Evolutionary conservation across 768 basidiomycete genomes (phyloP).

Genomic region (Cubamyces sp.): DNA sequence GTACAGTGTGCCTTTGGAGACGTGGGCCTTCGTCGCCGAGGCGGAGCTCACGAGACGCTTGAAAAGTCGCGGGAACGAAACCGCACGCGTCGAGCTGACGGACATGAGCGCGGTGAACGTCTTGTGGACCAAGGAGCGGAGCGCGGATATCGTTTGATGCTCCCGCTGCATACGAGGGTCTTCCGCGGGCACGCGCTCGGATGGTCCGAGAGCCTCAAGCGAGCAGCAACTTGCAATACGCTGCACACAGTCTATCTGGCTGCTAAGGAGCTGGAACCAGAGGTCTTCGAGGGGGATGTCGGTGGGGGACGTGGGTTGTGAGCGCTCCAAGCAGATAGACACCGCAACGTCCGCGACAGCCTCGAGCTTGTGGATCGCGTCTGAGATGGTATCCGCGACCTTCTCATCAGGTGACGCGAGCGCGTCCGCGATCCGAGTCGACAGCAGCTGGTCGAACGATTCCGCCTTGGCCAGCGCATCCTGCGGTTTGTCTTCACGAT

Average conservation of each 20-base stretch:
- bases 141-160: constrained; percentile 46
- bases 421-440: constrained; percentile 45
- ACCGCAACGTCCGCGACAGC: constrained; percentile 65
- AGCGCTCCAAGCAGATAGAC: constrained; percentile 71
- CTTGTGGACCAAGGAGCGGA: constrained; percentile 80
- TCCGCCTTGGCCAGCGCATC: constrained; percentile 72
- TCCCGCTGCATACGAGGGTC: constrained; percentile 29
- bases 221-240: constrained; percentile 53
- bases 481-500: constrained; percentile 63
- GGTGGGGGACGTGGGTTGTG: constrained; percentile 44
- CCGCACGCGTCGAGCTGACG: constrained; percentile 72
- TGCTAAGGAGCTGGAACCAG: constrained; percentile 86
- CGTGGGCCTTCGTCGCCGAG: constrained; percentile 51
- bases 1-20: constrained; percentile 70
- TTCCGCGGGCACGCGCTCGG: constrained; percentile 24
- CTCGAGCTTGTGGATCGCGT: constrained; percentile 54
- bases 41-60: constrained; percentile 85
- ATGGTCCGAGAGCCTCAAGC: constrained; percentile 18
- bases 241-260: constrained; percentile 82
- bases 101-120: constrained; percentile 86
- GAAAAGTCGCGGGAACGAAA: constrained; percentile 93
- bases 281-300: constrained; percentile 72
- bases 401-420: constrained; percentile 33
- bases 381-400: constrained; percentile 17
- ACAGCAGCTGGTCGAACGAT: constrained; percentile 55